Evolutionary conservation across 164 flowering plant genomes (phyloP).

Genomic region (Vitis amurensis): DNA sequence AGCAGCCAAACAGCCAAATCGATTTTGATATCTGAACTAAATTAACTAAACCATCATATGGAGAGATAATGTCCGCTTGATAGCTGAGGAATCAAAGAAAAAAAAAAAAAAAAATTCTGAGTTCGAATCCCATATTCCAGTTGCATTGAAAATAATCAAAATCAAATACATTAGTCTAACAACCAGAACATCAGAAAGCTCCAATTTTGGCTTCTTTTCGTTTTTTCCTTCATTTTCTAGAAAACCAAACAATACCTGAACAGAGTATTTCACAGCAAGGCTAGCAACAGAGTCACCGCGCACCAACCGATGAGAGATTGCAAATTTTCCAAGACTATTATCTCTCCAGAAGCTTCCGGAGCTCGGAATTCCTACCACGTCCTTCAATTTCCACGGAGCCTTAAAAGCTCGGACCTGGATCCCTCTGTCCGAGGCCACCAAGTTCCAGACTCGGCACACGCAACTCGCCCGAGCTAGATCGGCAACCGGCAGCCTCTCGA

Average conservation of each 20-base stretch:
- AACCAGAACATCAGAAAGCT: too few species aligned
- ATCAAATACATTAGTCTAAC: too few species aligned
- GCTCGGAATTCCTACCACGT: conserved; percentile 65
- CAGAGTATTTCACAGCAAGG: conserved; percentile 89
- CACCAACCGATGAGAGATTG: conserved; percentile 67
- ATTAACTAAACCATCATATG: too few species aligned
- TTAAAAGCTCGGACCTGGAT: conserved; percentile 55
- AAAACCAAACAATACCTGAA: conserved; percentile 58
- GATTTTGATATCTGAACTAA: too few species aligned
- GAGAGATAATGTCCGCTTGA: not conserved
- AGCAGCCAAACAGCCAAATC: too few species aligned
- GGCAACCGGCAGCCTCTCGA: conserved; percentile 51
- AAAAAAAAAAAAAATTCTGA: not conserved
- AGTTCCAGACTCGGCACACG: conserved; percentile 72
- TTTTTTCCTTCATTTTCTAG: too few species aligned
- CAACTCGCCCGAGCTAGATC: conserved; percentile 91
- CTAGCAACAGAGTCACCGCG: conserved; percentile 76
- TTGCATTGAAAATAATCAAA: not conserved
- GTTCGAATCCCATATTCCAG: not conserved
- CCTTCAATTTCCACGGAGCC: conserved; percentile 73
- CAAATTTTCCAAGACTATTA: conserved; percentile 59
- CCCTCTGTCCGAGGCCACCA: conserved; percentile 65
- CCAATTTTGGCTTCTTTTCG: too few species aligned
- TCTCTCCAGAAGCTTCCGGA: conserved; percentile 87
- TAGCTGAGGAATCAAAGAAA: not conserved